Evolutionary conservation across 768 basidiomycete genomes (phyloP).

Genomic region (Lentinula boryana): DNA sequence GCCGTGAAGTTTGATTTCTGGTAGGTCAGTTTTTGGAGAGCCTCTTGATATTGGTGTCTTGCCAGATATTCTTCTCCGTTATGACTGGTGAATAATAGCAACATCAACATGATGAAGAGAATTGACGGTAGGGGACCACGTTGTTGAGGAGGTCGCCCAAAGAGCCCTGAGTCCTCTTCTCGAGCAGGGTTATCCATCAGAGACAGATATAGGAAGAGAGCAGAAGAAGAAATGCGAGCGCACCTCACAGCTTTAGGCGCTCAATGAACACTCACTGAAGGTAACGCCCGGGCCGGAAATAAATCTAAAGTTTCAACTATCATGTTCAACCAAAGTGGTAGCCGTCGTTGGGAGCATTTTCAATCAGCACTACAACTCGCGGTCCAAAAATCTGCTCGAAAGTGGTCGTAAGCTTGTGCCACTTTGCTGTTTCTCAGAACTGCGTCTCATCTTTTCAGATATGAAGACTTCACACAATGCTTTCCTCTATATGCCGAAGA

Average conservation of each 20-base stretch:
- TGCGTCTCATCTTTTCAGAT: constrained; percentile 24
- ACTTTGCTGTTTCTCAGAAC: background rate
- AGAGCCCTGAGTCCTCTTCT: constrained; percentile 35
- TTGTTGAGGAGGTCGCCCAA: constrained; percentile 29
- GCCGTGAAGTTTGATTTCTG: constrained; percentile 70
- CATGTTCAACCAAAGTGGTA: constrained; percentile 8
- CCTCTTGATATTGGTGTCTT: constrained; percentile 60
- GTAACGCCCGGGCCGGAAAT: background rate
- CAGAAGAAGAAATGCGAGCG: background rate
- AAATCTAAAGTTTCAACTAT: background rate
- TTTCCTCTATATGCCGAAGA: constrained; percentile 63
- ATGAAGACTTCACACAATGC: constrained; percentile 58
- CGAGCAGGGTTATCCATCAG: constrained; percentile 20
- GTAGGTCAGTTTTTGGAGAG: constrained; percentile 49
- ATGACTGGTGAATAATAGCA: constrained; percentile 77
- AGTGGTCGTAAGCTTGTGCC: constrained; percentile 46
- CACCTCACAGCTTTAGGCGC: background rate
- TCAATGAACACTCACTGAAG: background rate
- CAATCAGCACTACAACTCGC: constrained; percentile 52
- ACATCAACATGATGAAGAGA: constrained; percentile 65
- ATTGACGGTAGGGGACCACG: constrained; percentile 68
- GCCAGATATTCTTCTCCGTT: constrained; percentile 62
- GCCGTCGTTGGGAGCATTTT: constrained; percentile 46
- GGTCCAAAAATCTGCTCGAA: constrained; percentile 47
- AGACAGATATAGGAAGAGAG: background rate